A percentile compares a stretch with the other conserved stretches of the same genome.
These are phyloP conservation scores for Coemansia guatemalensis DNA, from an alignment of 192 early-diverging fungal genomes.

Conservation along the genomic window DNA sequence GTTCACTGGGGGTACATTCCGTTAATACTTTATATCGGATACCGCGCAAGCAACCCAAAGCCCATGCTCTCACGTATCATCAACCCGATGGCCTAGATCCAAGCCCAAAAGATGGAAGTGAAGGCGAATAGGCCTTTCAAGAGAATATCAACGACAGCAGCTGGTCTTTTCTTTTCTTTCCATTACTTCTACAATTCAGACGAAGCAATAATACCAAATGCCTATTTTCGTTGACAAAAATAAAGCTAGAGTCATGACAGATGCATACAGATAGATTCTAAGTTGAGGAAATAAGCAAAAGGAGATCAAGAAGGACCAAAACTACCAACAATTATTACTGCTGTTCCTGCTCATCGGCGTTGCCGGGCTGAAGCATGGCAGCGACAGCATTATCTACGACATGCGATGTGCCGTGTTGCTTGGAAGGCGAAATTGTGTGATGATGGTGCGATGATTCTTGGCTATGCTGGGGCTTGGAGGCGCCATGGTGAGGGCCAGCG, in stretches of 20 bases:
- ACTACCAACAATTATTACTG: neutral
- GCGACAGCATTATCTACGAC: slow-evolving; percentile 3
- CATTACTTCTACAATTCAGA: neutral
- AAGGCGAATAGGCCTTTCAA: neutral
- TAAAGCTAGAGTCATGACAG: neutral
- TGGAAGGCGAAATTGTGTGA: neutral
- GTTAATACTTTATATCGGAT: slow-evolving; percentile 50
- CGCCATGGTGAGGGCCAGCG: neutral
- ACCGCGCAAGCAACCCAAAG: slow-evolving; percentile 42
- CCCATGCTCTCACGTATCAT: slow-evolving; percentile 52
- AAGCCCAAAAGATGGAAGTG: neutral
- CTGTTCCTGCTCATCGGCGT: slow-evolving; percentile 9
- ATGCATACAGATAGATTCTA: neutral
- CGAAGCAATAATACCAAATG: neutral
- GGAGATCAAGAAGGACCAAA: neutral
- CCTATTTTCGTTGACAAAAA: neutral
- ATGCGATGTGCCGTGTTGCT: slow-evolving; percentile 5
- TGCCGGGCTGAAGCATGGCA: slow-evolving; percentile 19
- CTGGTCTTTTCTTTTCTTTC: neutral
- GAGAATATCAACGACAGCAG: slow-evolving; percentile 2
- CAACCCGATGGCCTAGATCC: slow-evolving; percentile 46
- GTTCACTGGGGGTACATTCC: slow-evolving; percentile 53
- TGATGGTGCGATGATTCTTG: neutral
- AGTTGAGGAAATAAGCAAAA: neutral
- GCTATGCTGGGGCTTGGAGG: neutral